phyloP scores from a whole-genome alignment of 352 stramenopile species.

The Globisporangium cystogenes region DNA sequence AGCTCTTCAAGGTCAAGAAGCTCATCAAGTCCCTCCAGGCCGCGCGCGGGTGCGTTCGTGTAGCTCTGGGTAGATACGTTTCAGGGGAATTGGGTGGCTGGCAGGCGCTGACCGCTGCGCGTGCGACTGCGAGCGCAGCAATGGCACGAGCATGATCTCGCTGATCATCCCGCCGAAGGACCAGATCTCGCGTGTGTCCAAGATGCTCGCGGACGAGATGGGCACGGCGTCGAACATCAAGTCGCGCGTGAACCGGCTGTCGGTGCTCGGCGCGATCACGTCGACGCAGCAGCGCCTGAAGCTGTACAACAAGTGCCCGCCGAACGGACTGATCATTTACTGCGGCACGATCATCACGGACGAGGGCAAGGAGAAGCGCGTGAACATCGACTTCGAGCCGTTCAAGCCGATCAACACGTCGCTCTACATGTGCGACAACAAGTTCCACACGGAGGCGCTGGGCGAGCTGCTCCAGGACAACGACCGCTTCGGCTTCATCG shows the following conservation, averaged over 20 bases:
- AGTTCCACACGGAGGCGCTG: constrained; percentile 99
- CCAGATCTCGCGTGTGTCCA: constrained; percentile 96
- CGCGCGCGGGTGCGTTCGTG: constrained; percentile 60
- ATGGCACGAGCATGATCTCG: constrained; percentile 99
- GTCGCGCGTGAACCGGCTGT: constrained; percentile 97
- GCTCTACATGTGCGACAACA: constrained; percentile 99
- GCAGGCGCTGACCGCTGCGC: constrained; percentile 5
- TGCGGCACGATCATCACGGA: constrained; percentile 99
- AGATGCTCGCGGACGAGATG: constrained; percentile 99
- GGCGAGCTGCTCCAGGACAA: constrained; percentile 99
- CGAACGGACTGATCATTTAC: constrained; percentile 99
- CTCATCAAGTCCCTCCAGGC: constrained; percentile 98
- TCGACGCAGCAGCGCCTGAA: constrained; percentile 99
- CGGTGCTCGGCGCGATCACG: constrained; percentile 98
- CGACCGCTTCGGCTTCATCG: constrained; percentile 99
- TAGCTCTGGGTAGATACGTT: too few relatives aligned
- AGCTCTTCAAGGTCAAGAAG: constrained; percentile 99
- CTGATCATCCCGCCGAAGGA: constrained; percentile 98
- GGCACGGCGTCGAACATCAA: constrained; percentile 99
- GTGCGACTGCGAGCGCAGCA: constrained; percentile 63
- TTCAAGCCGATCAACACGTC: constrained; percentile 99
- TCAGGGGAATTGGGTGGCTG: background rate
- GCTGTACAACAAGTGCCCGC: constrained; percentile 96
- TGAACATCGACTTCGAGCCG: constrained; percentile 99
- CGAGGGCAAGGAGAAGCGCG: constrained; percentile 98